Evolutionary conservation across 2,329 filamentous ascomycete genomes (phyloP).

Genomic region (Apiospora malaysiana): DNA sequence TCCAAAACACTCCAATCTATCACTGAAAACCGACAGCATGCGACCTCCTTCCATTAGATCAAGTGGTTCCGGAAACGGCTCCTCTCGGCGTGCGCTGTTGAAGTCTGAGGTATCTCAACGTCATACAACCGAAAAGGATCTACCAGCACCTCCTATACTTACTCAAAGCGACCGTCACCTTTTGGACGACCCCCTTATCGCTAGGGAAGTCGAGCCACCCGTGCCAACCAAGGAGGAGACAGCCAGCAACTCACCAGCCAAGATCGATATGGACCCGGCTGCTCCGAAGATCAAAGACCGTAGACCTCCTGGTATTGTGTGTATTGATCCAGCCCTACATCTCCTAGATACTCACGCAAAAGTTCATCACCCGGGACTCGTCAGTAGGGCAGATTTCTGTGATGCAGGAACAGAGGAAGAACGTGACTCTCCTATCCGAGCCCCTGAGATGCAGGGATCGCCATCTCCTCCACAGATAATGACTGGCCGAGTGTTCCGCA

Average conservation of each 20-base stretch:
- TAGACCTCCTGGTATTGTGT: slow-evolving; percentile 24
- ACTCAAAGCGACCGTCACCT: slow-evolving; percentile 23
- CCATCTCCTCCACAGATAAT: slow-evolving; percentile 13
- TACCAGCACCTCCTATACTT: slow-evolving; percentile 36
- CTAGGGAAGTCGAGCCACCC: background rate
- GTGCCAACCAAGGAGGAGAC: background rate
- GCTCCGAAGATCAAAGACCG: background rate
- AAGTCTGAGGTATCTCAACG: slow-evolving; percentile 29
- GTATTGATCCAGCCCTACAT: slow-evolving; percentile 30
- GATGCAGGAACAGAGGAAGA: slow-evolving; percentile 28
- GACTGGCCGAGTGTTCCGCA: slow-evolving; percentile 26
- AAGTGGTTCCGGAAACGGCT: slow-evolving; percentile 28
- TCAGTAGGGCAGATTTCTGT: slow-evolving; percentile 28
- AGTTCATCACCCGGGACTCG: slow-evolving; percentile 28
- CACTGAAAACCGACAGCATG: slow-evolving; percentile 30
- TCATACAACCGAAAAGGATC: slow-evolving; percentile 29
- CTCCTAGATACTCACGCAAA: slow-evolving; percentile 26
- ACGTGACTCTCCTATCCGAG: slow-evolving; percentile 28
- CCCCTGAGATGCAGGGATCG: slow-evolving; percentile 21
- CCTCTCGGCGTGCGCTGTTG: slow-evolving; percentile 34
- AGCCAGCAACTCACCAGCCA: background rate
- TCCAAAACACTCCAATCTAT: slow-evolving; percentile 32
- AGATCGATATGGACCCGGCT: background rate
- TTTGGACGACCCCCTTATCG: background rate
- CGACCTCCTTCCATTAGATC: slow-evolving; percentile 34